Percentiles rank a stretch among this genome's conserved stretches.
Evolutionary conservation across 164 flowering plant genomes (phyloP).

Genomic region (Sextonia rubra): DNA sequence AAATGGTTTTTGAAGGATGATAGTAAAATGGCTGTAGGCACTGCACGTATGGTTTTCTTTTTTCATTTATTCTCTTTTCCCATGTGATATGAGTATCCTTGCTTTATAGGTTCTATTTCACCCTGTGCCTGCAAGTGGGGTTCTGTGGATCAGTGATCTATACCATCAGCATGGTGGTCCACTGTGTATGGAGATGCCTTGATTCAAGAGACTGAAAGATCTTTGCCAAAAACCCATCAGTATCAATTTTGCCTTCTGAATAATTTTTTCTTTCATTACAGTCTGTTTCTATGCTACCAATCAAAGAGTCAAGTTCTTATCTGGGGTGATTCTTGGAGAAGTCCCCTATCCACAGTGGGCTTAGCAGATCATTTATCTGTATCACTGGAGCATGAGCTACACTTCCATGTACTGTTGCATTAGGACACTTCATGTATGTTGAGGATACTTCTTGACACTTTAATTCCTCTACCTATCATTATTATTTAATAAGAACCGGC

Average conservation of each 20-base stretch:
- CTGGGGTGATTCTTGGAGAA: background rate
- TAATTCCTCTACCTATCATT: background rate
- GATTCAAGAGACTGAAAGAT: background rate
- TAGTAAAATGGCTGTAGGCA: too few relatives aligned
- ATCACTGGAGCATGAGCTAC: background rate
- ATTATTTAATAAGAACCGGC: too few relatives aligned
- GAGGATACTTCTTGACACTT: background rate
- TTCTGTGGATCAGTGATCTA: background rate
- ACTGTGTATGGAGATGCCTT: background rate
- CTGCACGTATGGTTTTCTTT: background rate
- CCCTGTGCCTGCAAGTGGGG: background rate
- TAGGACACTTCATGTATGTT: background rate
- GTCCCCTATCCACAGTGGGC: background rate
- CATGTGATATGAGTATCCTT: background rate
- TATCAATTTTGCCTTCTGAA: background rate
- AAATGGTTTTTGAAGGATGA: too few relatives aligned
- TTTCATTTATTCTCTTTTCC: background rate
- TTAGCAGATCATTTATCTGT: background rate
- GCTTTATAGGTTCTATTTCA: background rate
- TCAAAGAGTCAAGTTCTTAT: background rate
- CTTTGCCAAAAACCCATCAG: background rate
- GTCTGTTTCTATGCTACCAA: background rate
- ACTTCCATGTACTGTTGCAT: background rate
- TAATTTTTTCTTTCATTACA: too few relatives aligned
- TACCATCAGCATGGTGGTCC: background rate